phyloP scores from a whole-genome alignment of 768 basidiomycete genomes.

The Pulveroboletus sp. region DNA sequence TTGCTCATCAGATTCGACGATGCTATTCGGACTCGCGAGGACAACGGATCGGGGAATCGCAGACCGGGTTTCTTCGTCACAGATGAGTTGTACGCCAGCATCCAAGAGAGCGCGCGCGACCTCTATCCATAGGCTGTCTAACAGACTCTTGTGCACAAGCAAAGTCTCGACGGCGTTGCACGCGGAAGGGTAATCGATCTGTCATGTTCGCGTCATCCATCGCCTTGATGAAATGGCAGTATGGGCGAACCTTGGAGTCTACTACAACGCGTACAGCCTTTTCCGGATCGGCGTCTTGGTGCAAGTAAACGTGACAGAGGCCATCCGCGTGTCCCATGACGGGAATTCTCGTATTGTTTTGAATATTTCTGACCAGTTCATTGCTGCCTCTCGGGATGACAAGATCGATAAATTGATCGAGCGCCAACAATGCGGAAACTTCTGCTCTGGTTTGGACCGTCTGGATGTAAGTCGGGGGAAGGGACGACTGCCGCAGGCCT shows the following conservation, averaged over 20 bases:
- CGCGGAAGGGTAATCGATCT: conserved; percentile 94
- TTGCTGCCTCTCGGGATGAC: conserved; percentile 97
- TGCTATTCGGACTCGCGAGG: conserved; percentile 36
- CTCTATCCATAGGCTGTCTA: conserved; percentile 74
- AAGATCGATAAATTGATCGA: conserved; percentile 92
- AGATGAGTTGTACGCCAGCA: conserved; percentile 71
- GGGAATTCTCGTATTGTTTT: conserved; percentile 86
- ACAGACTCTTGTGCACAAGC: conserved; percentile 71
- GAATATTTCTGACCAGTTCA: conserved; percentile 81
- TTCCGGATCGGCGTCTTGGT: conserved; percentile 70
- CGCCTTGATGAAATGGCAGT: background rate
- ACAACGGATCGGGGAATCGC: conserved; percentile 45
- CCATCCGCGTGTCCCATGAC: conserved; percentile 99
- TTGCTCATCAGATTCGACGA: conserved; percentile 52
- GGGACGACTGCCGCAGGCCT: conserved; percentile 66
- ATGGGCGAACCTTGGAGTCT: conserved; percentile 77
- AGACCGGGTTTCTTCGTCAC: conserved; percentile 62
- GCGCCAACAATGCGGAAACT: conserved; percentile 77
- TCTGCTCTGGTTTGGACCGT: conserved; percentile 88
- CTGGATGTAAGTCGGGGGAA: conserved; percentile 84
- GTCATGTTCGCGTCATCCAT: conserved; percentile 1
- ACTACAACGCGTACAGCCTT: conserved; percentile 81
- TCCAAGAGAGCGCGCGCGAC: conserved; percentile 71
- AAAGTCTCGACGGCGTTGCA: conserved; percentile 93
- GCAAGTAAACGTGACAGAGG: conserved; percentile 85